phyloP scores from a whole-genome alignment of 495 filamentous ascomycete species.

The Podospora australis region DNA sequence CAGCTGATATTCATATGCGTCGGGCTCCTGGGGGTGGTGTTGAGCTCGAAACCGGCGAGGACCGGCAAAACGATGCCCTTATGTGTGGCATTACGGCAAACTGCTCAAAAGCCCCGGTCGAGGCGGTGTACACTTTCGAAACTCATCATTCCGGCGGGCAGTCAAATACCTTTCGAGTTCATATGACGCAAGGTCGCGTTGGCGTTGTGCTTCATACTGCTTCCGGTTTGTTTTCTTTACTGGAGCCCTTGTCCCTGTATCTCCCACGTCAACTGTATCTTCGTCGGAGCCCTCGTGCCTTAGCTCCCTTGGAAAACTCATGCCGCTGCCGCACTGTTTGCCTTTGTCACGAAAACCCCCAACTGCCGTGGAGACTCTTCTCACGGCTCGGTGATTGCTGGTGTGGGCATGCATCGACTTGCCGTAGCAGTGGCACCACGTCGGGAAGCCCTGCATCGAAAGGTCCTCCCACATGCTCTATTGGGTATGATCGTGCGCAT shows the following conservation, averaged over 20 bases:
- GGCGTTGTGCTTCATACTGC: slow-evolving; percentile 2
- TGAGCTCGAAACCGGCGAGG: not conserved
- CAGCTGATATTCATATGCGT: too few relatives aligned
- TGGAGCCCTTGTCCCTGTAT: slow-evolving; percentile 1
- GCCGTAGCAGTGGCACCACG: slow-evolving; percentile 13
- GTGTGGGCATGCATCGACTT: slow-evolving; percentile 22
- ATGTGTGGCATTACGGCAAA: too few relatives aligned
- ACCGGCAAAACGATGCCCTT: too few relatives aligned
- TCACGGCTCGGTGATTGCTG: slow-evolving; percentile 5
- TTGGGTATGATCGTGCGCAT: slow-evolving; percentile 15
- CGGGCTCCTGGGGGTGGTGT: too few relatives aligned
- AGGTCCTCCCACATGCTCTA: slow-evolving; percentile 6
- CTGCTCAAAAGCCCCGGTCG: too few relatives aligned
- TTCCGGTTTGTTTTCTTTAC: slow-evolving; percentile 15
- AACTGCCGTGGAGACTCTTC: slow-evolving; percentile 14
- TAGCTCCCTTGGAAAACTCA: not conserved
- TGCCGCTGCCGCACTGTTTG: slow-evolving; percentile 3
- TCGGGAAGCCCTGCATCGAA: slow-evolving; percentile 17
- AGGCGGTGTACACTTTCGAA: not conserved
- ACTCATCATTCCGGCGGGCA: not conserved
- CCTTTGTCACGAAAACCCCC: slow-evolving; percentile 23
- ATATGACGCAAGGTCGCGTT: not conserved
- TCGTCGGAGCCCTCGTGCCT: not conserved
- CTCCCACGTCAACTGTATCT: not conserved
- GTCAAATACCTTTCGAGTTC: not conserved